Evolutionary conservation across 2,329 filamentous ascomycete species (phyloP).

Genomic region (Aspergillus awamori): DNA sequence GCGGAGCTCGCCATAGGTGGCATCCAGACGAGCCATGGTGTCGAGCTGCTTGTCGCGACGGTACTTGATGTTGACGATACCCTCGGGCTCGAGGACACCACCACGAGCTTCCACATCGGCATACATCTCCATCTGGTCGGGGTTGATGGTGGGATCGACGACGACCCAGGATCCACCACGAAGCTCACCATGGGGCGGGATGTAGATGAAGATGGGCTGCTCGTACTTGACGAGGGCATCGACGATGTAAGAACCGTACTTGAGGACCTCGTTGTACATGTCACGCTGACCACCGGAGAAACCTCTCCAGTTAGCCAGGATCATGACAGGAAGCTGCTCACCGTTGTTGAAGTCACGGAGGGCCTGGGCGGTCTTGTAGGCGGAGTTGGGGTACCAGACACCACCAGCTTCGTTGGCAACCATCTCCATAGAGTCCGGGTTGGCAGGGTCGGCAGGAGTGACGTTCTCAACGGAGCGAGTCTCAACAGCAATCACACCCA

Average conservation of each 20-base stretch:
- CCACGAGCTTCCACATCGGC: slow-evolving; percentile 92
- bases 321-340: slow-evolving; percentile 97
- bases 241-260: slow-evolving; percentile 99
- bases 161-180: slow-evolving; percentile 99
- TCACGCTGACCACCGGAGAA: slow-evolving; percentile 99
- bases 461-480: slow-evolving; percentile 95
- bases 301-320: slow-evolving; percentile 99
- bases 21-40: slow-evolving; percentile 93
- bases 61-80: slow-evolving; percentile 98
- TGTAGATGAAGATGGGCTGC: slow-evolving; percentile 99
- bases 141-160: slow-evolving; percentile 97
- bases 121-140: slow-evolving; percentile 98
- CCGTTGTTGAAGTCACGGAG: slow-evolving; percentile 99
- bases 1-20: slow-evolving; percentile 79
- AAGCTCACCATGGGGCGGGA: slow-evolving; percentile 92
- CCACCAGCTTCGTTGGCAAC: slow-evolving; percentile 93
- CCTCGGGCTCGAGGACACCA: slow-evolving; percentile 96
- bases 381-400: slow-evolving; percentile 99
- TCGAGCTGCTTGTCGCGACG: slow-evolving; percentile 95
- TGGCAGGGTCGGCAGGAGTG: slow-evolving; percentile 93
- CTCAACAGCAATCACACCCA: slow-evolving; percentile 98
- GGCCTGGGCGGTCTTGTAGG: slow-evolving; percentile 98
- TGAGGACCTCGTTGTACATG: slow-evolving; percentile 99
- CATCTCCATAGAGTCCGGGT: slow-evolving; percentile 97
- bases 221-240: slow-evolving; percentile 98